Evolutionary conservation across 352 stramenopile species (phyloP).

Genomic region (Globisporangium okanoganense): DNA sequence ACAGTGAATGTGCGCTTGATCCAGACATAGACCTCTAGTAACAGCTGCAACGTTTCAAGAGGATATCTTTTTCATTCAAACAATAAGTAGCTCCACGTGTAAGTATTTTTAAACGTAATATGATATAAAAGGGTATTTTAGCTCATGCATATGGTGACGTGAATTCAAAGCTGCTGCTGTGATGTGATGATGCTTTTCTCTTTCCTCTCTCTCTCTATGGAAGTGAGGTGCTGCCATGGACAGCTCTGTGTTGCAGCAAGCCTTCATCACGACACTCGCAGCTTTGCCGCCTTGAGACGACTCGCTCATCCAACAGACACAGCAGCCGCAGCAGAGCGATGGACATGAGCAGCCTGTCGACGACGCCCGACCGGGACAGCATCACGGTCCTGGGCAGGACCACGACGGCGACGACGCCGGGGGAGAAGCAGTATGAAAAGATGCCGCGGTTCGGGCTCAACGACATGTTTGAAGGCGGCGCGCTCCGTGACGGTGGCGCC

Average conservation of each 20-base stretch:
- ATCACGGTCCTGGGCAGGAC: conserved; percentile 15
- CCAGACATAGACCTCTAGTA: too few relatives aligned
- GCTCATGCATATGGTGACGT: too few relatives aligned
- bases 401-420: not conserved
- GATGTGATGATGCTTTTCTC: too few relatives aligned
- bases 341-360: conserved; percentile 6
- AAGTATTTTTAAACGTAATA: too few relatives aligned
- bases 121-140: too few relatives aligned
- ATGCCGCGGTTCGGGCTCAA: conserved; percentile 7
- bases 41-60: too few relatives aligned
- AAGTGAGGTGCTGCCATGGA: too few relatives aligned
- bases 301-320: not conserved
- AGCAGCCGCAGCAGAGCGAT: not conserved
- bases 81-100: too few relatives aligned
- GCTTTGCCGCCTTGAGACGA: conserved; percentile 5
- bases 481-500: conserved; percentile 16
- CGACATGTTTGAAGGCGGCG: conserved; percentile 26
- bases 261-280: too few relatives aligned
- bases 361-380: conserved; percentile 14
- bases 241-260: too few relatives aligned
- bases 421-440: conserved; percentile 12
- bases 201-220: not conserved
- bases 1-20: too few relatives aligned
- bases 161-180: not conserved
- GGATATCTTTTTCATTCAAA: too few relatives aligned